phyloP scores from a whole-genome alignment of 495 filamentous ascomycete genomes.

The Aspergillus campestris region DNA sequence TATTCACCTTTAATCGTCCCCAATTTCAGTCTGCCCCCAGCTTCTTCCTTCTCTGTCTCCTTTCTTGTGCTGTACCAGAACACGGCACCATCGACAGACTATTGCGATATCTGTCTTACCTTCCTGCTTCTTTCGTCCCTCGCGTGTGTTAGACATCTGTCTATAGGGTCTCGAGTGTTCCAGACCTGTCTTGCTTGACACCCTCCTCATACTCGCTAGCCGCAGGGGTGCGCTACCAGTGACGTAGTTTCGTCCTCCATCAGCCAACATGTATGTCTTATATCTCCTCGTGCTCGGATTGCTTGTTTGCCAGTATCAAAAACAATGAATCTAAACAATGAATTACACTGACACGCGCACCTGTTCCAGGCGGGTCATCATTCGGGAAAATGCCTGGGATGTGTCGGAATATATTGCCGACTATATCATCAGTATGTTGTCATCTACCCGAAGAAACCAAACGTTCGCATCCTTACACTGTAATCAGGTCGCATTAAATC shows the following conservation, averaged over 20 bases:
- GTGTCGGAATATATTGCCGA: conserved; percentile 71
- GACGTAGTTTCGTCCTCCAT: conserved; percentile 8
- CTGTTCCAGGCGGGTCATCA: conserved; percentile 68
- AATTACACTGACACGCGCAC: too few relatives aligned
- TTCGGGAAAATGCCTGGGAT: conserved; percentile 56
- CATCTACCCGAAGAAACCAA: background rate
- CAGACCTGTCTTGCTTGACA: too few relatives aligned
- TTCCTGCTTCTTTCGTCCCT: background rate
- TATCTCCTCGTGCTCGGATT: background rate
- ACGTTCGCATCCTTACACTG: background rate
- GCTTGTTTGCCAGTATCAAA: background rate
- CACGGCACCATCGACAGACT: too few relatives aligned
- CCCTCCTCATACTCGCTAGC: too few relatives aligned
- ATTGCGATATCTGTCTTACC: background rate
- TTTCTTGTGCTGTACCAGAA: background rate
- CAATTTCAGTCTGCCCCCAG: background rate
- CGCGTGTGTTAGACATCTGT: background rate
- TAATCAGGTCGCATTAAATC: conserved; percentile 52
- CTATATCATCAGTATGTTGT: conserved; percentile 64
- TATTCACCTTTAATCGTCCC: background rate
- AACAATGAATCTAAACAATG: too few relatives aligned
- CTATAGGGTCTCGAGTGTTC: background rate
- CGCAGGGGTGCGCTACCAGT: conserved; percentile 2
- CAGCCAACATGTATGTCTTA: conserved; percentile 21
- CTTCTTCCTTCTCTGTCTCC: background rate